phyloP scores from a whole-genome alignment of 352 stramenopile species.

The Phytophthora sojae region DNA sequence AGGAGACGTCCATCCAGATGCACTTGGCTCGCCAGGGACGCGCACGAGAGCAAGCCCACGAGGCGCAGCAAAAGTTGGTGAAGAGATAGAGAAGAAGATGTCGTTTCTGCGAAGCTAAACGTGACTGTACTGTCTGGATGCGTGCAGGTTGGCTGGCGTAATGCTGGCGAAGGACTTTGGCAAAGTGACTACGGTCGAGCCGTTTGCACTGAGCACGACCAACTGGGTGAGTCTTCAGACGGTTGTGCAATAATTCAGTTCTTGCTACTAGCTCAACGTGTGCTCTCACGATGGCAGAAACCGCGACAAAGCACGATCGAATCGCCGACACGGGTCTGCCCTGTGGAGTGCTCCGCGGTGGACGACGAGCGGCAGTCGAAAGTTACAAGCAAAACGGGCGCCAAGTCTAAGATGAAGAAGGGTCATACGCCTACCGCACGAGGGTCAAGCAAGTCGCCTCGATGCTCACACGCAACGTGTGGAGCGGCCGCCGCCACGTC shows the following conservation, averaged over 20 bases:
- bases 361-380: conserved; percentile 14
- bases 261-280: neutral
- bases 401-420: conserved; percentile 33
- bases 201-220: conserved; percentile 70
- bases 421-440: conserved; percentile 1
- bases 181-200: conserved; percentile 54
- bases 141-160: conserved; percentile 35
- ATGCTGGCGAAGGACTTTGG: conserved; percentile 63
- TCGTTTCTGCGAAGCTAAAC: neutral
- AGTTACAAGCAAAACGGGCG: neutral
- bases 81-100: neutral
- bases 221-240: conserved; percentile 49
- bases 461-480: conserved; percentile 14
- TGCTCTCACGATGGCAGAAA: conserved; percentile 23
- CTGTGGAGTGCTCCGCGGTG: neutral
- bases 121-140: conserved; percentile 3
- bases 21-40: conserved; percentile 63
- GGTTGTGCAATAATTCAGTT: neutral
- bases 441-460: conserved; percentile 17
- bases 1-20: conserved; percentile 69
- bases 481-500: conserved; percentile 6
- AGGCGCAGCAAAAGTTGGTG: conserved; percentile 56
- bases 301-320: conserved; percentile 32
- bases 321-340: conserved; percentile 5
- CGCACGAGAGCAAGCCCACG: conserved; percentile 46